phyloP scores from a whole-genome alignment of 768 basidiomycete genomes.

The Lanmaoa pseudosensibilis region DNA sequence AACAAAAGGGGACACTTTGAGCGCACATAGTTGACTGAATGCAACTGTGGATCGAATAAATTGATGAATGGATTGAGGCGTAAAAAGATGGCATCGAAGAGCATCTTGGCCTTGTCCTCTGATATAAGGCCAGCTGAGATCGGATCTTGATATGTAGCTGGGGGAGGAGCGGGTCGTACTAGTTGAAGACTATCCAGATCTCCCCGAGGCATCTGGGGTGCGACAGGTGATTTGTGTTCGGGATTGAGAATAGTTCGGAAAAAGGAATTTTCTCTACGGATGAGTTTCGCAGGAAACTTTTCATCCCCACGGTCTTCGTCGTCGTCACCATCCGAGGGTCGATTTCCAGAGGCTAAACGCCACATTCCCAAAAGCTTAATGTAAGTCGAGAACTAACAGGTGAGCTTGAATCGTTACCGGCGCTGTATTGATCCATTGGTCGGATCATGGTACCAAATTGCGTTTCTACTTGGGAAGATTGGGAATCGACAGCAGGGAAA shows the following conservation, averaged over 20 bases:
- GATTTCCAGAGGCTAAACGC: conserved; percentile 23
- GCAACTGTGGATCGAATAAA: conserved; percentile 84
- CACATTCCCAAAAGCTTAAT: background rate
- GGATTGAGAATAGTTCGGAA: conserved; percentile 84
- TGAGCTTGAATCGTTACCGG: conserved; percentile 20
- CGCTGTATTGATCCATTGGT: conserved; percentile 30
- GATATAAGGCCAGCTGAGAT: conserved; percentile 68
- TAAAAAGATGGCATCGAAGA: conserved; percentile 78
- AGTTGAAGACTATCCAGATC: conserved; percentile 39
- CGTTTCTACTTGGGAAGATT: conserved; percentile 24
- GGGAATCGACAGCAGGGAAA: conserved; percentile 34
- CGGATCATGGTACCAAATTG: conserved; percentile 33
- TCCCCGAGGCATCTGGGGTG: conserved; percentile 32
- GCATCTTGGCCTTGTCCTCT: conserved; percentile 65
- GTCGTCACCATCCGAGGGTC: conserved; percentile 48
- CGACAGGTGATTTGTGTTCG: conserved; percentile 46
- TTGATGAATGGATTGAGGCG: conserved; percentile 89
- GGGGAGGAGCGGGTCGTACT: conserved; percentile 36
- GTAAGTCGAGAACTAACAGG: conserved; percentile 3
- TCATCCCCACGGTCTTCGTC: conserved; percentile 69
- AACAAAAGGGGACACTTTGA: conserved; percentile 80
- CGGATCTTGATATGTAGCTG: conserved; percentile 57
- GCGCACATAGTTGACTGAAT: conserved; percentile 79
- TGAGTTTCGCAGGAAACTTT: conserved; percentile 74
- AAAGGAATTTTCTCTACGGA: conserved; percentile 76